phyloP scores from a whole-genome alignment of 805 yeast species.

The Yamadazyma paraphyllophila region DNA sequence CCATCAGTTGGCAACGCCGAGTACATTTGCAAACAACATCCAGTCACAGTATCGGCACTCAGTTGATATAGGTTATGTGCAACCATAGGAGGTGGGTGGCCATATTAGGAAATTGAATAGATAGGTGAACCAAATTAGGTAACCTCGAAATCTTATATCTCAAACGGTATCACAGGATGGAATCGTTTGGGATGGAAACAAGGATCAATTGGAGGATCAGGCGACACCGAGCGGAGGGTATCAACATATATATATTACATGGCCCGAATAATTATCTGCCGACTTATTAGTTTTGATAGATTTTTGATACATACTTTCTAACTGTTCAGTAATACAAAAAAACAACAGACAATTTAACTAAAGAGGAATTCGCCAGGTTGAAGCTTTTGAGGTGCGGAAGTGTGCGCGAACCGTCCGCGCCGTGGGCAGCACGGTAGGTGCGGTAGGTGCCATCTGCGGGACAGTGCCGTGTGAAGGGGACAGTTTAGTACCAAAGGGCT shows the following conservation, averaged over 20 bases:
- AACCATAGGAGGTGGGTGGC: conserved; percentile 16
- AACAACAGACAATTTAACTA: conserved; percentile 8
- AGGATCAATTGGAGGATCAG: too few relatives aligned
- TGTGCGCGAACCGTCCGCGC: conserved; percentile 3
- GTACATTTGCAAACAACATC: too few relatives aligned
- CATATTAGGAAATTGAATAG: conserved; percentile 22
- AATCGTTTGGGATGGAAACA: too few relatives aligned
- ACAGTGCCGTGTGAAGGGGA: too few relatives aligned
- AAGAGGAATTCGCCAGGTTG: conserved; percentile 9
- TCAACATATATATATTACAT: too few relatives aligned
- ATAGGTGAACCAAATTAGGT: conserved; percentile 23
- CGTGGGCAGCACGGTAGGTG: background rate
- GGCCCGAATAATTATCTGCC: too few relatives aligned
- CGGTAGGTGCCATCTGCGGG: background rate
- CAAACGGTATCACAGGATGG: background rate
- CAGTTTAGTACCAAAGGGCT: too few relatives aligned
- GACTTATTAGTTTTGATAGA: too few relatives aligned
- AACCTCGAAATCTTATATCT: conserved; percentile 13
- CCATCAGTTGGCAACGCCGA: too few relatives aligned
- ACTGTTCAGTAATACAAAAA: conserved; percentile 5
- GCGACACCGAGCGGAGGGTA: too few relatives aligned
- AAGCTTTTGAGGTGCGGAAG: conserved; percentile 1
- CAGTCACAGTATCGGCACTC: too few relatives aligned
- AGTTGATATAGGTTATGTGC: conserved; percentile 17
- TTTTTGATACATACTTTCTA: background rate